Conservation (phyloP, 441 rosid genomes). For the Erodium texanum region DNA sequence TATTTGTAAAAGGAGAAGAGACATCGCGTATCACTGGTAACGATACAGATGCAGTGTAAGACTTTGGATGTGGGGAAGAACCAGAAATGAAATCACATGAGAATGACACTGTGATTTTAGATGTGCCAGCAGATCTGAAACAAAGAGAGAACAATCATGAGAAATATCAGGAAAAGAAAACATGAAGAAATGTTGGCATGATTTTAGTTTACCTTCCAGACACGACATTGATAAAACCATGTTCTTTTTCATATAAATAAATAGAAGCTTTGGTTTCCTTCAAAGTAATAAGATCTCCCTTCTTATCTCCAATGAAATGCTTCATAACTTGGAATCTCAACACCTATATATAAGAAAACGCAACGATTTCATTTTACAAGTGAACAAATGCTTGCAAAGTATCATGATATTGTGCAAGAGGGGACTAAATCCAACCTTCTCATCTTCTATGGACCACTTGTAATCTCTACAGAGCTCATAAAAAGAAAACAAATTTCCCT, state of each 20-base stretch:
- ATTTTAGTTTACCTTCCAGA: slow-evolving; percentile 58
- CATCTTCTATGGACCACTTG: slow-evolving; percentile 70
- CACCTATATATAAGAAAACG: slow-evolving; percentile 41
- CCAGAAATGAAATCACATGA: slow-evolving; percentile 72
- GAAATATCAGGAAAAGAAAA: not conserved
- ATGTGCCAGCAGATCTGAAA: slow-evolving; percentile 72
- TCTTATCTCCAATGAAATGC: slow-evolving; percentile 23
- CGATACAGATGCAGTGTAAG: slow-evolving; percentile 49
- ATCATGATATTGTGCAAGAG: slow-evolving; percentile 4
- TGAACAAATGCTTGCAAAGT: not conserved
- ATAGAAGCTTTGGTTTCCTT: slow-evolving; percentile 28
- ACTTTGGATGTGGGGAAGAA: slow-evolving; percentile 52
- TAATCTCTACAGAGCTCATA: slow-evolving; percentile 74
- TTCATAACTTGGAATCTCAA: slow-evolving; percentile 35
- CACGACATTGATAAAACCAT: slow-evolving; percentile 54
- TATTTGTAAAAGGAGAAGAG: no score
- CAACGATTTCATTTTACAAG: slow-evolving; percentile 9
- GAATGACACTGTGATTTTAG: slow-evolving; percentile 58
- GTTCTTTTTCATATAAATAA: no score
- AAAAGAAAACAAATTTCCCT: slow-evolving; percentile 82
- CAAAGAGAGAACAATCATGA: slow-evolving; percentile 19
- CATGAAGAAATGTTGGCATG: slow-evolving; percentile 2
- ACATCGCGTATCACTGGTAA: slow-evolving; percentile 74
- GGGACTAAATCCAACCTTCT: slow-evolving; percentile 39
- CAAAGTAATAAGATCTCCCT: slow-evolving; percentile 22